These are phyloP conservation scores for Plectosphaerella sp. DNA, from an alignment of 2,329 filamentous ascomycete genomes.

Conservation along the genomic window DNA sequence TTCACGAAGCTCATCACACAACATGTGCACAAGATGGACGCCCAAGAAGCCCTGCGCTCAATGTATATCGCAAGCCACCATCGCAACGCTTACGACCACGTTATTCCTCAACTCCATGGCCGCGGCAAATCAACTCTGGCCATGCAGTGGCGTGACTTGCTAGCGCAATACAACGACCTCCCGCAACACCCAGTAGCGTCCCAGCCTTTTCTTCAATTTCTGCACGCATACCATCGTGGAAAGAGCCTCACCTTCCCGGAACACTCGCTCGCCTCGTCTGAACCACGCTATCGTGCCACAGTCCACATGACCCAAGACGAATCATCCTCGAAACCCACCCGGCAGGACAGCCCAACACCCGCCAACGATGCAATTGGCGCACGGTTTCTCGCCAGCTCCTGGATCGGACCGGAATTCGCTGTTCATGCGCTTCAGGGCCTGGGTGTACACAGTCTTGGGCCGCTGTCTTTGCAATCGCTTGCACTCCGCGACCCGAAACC, in stretches of 20 bases:
- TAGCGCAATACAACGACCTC: conserved; percentile 34
- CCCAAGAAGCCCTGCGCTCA: conserved; percentile 34
- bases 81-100: conserved; percentile 42
- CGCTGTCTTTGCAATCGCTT: conserved; percentile 72
- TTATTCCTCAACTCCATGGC: conserved; percentile 47
- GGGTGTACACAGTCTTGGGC: conserved; percentile 68
- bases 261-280: no score
- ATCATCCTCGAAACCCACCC: no score
- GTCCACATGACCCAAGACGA: no score
- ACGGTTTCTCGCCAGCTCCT: conserved; percentile 71
- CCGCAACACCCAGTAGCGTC: conserved; percentile 33
- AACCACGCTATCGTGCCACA: no score
- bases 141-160: conserved; percentile 39
- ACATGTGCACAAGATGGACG: conserved; percentile 32
- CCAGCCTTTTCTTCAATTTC: conserved; percentile 42
- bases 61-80: conserved; percentile 41
- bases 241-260: conserved; percentile 22
- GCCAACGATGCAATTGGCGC: conserved; percentile 70
- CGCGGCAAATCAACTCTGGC: conserved; percentile 40
- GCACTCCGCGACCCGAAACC: conserved; percentile 59
- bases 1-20: conserved; percentile 38
- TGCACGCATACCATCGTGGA: conserved; percentile 39
- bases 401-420: conserved; percentile 68
- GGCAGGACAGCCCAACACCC: conserved; percentile 10
- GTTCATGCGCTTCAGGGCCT: conserved; percentile 67